A percentile compares a stretch with the other conserved stretches of the same genome.
phyloP scores from a whole-genome alignment of 257 asterid genomes.

The Fraxinus anomala region DNA sequence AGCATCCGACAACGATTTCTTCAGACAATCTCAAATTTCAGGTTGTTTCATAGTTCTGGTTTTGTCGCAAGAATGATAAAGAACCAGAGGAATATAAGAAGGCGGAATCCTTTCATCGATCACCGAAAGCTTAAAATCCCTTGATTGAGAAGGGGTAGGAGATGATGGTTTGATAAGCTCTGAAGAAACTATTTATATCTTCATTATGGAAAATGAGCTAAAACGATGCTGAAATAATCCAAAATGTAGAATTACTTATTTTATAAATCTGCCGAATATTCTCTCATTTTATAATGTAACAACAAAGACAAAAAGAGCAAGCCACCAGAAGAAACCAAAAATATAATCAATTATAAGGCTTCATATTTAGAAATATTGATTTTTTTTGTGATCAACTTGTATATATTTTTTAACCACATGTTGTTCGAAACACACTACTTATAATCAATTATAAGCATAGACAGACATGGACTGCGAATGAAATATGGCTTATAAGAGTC shows the following conservation, averaged over 20 bases:
- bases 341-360: too few species aligned
- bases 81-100: slow-evolving; percentile 55
- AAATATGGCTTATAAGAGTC: too few species aligned
- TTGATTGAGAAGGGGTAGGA: slow-evolving; percentile 46
- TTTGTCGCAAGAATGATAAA: slow-evolving; percentile 36
- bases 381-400: too few species aligned
- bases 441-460: too few species aligned
- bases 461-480: too few species aligned
- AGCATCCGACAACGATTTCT: slow-evolving; percentile 46
- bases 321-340: not conserved
- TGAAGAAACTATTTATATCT: slow-evolving; percentile 33
- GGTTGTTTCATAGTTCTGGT: slow-evolving; percentile 17
- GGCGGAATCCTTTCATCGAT: slow-evolving; percentile 56
- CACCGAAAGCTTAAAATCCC: slow-evolving; percentile 55
- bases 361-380: too few species aligned
- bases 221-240: not conserved
- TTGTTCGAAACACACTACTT: not conserved
- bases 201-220: slow-evolving; percentile 29
- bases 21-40: slow-evolving; percentile 35
- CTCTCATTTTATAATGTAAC: not conserved
- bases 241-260: not conserved
- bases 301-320: not conserved
- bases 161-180: slow-evolving; percentile 54
- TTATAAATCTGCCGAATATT: not conserved
- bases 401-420: too few species aligned